Percentiles rank a stretch among this genome's conserved stretches.
Conservation (phyloP, 805 yeast species). For the Ogataea haglerorum region DNA sequence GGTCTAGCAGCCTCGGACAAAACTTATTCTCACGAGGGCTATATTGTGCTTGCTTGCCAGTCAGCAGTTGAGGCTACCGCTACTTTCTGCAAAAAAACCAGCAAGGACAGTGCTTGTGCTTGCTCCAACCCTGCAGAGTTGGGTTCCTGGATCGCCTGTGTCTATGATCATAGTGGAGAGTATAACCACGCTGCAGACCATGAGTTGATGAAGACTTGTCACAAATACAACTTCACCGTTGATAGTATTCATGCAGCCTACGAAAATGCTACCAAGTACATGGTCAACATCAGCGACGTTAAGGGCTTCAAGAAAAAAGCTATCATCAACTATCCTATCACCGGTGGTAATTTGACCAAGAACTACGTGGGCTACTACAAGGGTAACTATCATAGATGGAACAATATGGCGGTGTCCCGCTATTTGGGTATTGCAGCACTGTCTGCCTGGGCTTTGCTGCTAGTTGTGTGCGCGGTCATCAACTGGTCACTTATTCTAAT, state of each 20-base stretch:
- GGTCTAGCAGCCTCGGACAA: slow-evolving; percentile 1
- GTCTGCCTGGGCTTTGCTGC: slow-evolving; percentile 47
- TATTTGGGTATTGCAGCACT: slow-evolving; percentile 44
- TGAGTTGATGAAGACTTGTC: slow-evolving; percentile 22
- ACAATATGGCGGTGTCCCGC: slow-evolving; percentile 40
- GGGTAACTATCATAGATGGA: slow-evolving; percentile 30
- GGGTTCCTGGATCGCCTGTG: slow-evolving; percentile 30
- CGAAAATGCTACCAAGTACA: slow-evolving; percentile 39
- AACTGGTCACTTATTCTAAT: slow-evolving; percentile 40
- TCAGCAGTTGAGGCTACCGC: slow-evolving; percentile 20
- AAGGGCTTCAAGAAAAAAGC: slow-evolving; percentile 32
- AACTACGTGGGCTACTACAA: slow-evolving; percentile 24
- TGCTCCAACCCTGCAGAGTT: slow-evolving; percentile 29
- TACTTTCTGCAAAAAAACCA: slow-evolving; percentile 18
- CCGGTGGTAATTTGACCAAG: slow-evolving; percentile 20
- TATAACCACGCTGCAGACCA: slow-evolving; percentile 20
- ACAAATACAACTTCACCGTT: slow-evolving; percentile 28
- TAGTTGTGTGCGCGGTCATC: slow-evolving; percentile 39
- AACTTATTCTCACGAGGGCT: slow-evolving; percentile 16
- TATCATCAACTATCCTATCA: slow-evolving; percentile 37
- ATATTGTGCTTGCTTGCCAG: slow-evolving; percentile 20
- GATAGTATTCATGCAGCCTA: slow-evolving; percentile 36
- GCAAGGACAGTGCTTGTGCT: slow-evolving; percentile 19
- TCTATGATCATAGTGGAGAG: slow-evolving; percentile 13
- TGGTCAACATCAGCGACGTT: slow-evolving; percentile 31